phyloP scores from a whole-genome alignment of 192 early-diverging fungal species.

The Fimicolochytrium jonesii region DNA sequence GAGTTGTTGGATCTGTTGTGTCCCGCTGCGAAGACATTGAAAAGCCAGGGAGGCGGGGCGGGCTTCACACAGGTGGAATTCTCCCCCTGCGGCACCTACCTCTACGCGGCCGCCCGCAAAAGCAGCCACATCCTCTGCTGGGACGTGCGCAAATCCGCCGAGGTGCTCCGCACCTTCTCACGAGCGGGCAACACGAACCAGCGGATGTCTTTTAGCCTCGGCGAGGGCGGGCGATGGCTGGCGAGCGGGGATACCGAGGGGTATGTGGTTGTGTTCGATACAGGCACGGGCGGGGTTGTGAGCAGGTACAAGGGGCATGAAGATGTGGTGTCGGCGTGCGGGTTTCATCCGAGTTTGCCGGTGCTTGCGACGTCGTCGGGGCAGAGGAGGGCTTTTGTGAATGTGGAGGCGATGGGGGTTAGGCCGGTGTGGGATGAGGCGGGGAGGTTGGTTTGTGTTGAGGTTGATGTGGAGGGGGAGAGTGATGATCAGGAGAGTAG shows the following conservation, averaged over 20 bases:
- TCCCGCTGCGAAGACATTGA: too few relatives aligned
- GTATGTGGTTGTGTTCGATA: conserved; percentile 13
- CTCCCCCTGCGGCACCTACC: conserved; percentile 56
- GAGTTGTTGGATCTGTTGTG: conserved; percentile 48
- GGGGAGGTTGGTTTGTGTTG: neutral
- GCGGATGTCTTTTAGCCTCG: conserved; percentile 67
- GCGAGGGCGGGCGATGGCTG: conserved; percentile 53
- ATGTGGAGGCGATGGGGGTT: neutral
- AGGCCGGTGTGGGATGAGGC: neutral
- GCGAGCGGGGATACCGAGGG: conserved; percentile 60
- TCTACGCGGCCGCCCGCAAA: conserved; percentile 67
- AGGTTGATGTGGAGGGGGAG: neutral
- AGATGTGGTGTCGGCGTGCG: conserved; percentile 57
- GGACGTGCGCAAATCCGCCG: conserved; percentile 75
- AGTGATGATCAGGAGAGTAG: neutral
- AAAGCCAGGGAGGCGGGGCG: too few relatives aligned
- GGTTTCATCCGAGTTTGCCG: conserved; percentile 63
- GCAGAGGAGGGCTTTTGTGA: conserved; percentile 43
- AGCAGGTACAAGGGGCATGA: neutral
- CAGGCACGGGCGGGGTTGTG: conserved; percentile 1
- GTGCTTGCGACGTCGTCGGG: conserved; percentile 70
- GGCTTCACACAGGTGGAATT: conserved; percentile 57
- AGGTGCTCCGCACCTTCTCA: conserved; percentile 47
- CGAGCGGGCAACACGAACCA: conserved; percentile 65
- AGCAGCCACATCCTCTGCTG: conserved; percentile 61